Percentiles rank a stretch among this genome's conserved stretches.
Evolutionary conservation across 257 asterid species (phyloP).

Genomic region (Striga asiatica): DNA sequence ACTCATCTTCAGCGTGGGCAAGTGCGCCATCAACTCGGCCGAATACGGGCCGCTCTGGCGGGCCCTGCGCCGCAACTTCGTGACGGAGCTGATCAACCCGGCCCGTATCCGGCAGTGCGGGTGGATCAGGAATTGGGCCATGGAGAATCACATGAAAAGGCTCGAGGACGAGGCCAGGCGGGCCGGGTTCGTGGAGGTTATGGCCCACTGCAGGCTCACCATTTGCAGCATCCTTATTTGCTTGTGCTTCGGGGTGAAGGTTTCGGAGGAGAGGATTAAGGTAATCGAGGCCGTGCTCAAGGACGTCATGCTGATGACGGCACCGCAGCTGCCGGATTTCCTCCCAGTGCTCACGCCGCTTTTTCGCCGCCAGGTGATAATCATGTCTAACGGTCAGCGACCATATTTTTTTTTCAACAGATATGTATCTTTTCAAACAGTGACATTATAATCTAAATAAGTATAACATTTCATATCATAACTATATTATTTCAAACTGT

Average conservation of each 20-base stretch:
- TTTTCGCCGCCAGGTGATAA: conserved; percentile 42
- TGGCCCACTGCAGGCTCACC: conserved; percentile 70
- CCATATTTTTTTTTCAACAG: too few relatives aligned
- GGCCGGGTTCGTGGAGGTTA: conserved; percentile 67
- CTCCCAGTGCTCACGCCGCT: conserved; percentile 60
- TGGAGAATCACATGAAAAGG: conserved; percentile 50
- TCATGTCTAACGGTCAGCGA: too few relatives aligned
- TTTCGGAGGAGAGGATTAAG: conserved; percentile 40
- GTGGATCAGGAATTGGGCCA: conserved; percentile 81
- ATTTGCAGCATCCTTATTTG: conserved; percentile 79
- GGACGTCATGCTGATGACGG: conserved; percentile 77
- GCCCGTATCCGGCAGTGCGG: conserved; percentile 71
- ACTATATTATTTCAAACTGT: too few relatives aligned
- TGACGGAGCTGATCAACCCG: conserved; percentile 84
- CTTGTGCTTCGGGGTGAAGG: conserved; percentile 71
- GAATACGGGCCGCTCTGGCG: conserved; percentile 97
- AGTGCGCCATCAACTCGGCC: conserved; percentile 93
- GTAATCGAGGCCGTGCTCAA: conserved; percentile 56
- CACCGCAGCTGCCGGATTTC: conserved; percentile 88
- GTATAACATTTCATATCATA: too few relatives aligned
- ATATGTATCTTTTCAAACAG: too few relatives aligned
- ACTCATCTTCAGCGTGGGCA: conserved; percentile 73
- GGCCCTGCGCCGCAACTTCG: conserved; percentile 75
- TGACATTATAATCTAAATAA: too few relatives aligned
- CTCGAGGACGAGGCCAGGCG: conserved; percentile 30